phyloP scores from a whole-genome alignment of 129 eudicot species.

The Silybum marianum region DNA sequence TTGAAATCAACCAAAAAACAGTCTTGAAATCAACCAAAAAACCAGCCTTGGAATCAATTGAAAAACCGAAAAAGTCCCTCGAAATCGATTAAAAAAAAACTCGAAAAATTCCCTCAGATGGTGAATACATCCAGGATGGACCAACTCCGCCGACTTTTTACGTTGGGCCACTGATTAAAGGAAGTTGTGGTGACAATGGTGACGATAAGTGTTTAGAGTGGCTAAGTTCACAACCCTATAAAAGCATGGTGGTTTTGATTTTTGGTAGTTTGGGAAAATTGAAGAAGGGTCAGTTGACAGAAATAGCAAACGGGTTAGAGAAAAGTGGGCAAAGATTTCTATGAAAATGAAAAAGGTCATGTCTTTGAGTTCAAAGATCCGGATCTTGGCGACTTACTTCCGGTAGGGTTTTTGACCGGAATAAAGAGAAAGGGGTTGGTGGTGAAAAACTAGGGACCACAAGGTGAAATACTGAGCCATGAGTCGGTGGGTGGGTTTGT shows the following conservation, averaged over 20 bases:
- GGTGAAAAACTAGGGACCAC: conserved; percentile 29
- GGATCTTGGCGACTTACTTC: conserved; percentile 24
- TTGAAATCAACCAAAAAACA: no score
- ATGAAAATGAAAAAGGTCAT: conserved; percentile 1
- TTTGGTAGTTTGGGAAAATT: conserved; percentile 31
- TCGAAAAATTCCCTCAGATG: no score
- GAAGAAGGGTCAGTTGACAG: conserved; percentile 13
- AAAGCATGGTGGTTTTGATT: conserved; percentile 30
- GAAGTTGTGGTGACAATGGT: not conserved
- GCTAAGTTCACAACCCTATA: conserved; percentile 22
- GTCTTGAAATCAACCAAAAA: no score
- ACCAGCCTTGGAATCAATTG: no score
- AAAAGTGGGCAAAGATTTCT: conserved; percentile 35
- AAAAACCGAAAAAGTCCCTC: no score
- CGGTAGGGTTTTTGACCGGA: conserved; percentile 15
- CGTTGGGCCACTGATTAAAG: conserved; percentile 23
- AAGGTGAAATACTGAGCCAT: conserved; percentile 17
- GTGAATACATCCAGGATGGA: conserved; percentile 15
- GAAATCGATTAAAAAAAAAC: no score
- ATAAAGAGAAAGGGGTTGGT: conserved; percentile 24
- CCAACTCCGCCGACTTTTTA: conserved; percentile 29
- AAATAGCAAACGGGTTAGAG: conserved; percentile 29
- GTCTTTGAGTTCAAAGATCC: conserved; percentile 8
- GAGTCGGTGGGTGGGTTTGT: conserved; percentile 28
- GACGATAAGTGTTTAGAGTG: conserved; percentile 12